phyloP scores from a whole-genome alignment of 2,329 filamentous ascomycete genomes.

The Herpotrichia juniperi region DNA sequence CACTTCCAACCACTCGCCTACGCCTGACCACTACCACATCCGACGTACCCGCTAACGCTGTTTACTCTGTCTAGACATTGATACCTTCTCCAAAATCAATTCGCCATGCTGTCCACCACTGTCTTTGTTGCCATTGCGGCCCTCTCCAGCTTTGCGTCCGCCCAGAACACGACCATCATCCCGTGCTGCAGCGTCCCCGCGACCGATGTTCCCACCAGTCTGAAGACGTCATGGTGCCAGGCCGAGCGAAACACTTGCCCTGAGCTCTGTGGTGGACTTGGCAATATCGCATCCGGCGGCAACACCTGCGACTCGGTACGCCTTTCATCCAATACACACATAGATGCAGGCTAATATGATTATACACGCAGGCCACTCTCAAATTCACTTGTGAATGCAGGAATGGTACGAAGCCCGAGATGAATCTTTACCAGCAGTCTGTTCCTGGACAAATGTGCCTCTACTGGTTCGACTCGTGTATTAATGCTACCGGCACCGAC shows the following conservation, averaged over 20 bases:
- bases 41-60: conserved; percentile 31
- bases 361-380: conserved; percentile 52
- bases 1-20: not conserved
- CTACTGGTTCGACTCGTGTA: conserved; percentile 54
- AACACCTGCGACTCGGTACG: conserved; percentile 66
- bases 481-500: conserved; percentile 46
- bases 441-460: conserved; percentile 67
- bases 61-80: conserved; percentile 38
- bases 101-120: conserved; percentile 56
- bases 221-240: conserved; percentile 60
- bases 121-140: conserved; percentile 55
- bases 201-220: conserved; percentile 42
- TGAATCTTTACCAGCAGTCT: conserved; percentile 62
- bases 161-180: conserved; percentile 48
- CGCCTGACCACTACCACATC: not conserved
- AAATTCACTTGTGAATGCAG: conserved; percentile 63
- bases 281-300: conserved; percentile 46
- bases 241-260: conserved; percentile 66
- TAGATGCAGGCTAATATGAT: conserved; percentile 23
- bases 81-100: conserved; percentile 34
- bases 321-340: conserved; percentile 7
- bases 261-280: conserved; percentile 59
- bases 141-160: conserved; percentile 52
- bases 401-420: conserved; percentile 61
- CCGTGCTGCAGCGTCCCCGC: conserved; percentile 52